Base-by-base conservation (phyloP, 495 filamentous ascomycete genomes). In the Lepraria neglecta region DNA sequence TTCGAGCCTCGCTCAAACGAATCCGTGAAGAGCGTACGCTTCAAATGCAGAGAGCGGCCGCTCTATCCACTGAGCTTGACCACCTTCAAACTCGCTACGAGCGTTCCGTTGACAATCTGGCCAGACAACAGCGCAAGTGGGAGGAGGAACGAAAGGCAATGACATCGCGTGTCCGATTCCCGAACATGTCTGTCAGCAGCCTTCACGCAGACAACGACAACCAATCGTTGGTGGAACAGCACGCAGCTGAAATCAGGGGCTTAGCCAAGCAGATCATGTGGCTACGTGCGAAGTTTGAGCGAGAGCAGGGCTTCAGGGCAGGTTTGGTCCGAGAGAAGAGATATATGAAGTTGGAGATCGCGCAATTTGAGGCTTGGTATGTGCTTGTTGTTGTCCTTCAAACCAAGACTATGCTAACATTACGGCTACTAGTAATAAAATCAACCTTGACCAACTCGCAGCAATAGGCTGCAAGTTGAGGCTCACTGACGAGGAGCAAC, bases 231-330 rank as follows among this genome's bases (percentile, higher is more conserved):
- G 64, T 63, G 68, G 77, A 78, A 58, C 76, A 80, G 54, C 92
- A 96, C 65, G 80, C 81, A 62, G 87, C 86, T 66, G 95, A 97
- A 74, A 79, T 96, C 35, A 81, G 84, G 52, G 91, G 91, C 12
- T 77, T 98, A 69, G 83, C 82, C 62, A 87, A 92, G 73, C 91
- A 96, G 72, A 92, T 97, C 66, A 79, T 91, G 64, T 98, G 88
- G 85, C 82, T 97, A 61, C 80, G 86, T 61, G 90, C 89, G 5
- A 82, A 85, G 55, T 85, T 86, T 71, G 78, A 82, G 69, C 81
- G 94, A 27, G 92, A 96, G 74, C 83, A 88, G 67, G 83, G 80
- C 57, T 86, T 97, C 74, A 79, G 94, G 51, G 78, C 77, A 48
- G 87, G 88, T 63, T 76, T 92, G 57, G 87, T 84, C 28, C 95